Evolutionary conservation across 208 protist species (phyloP), one percentile per base, ranked within the genome.

Genomic region (Wallacemonas sp.): DNA sequence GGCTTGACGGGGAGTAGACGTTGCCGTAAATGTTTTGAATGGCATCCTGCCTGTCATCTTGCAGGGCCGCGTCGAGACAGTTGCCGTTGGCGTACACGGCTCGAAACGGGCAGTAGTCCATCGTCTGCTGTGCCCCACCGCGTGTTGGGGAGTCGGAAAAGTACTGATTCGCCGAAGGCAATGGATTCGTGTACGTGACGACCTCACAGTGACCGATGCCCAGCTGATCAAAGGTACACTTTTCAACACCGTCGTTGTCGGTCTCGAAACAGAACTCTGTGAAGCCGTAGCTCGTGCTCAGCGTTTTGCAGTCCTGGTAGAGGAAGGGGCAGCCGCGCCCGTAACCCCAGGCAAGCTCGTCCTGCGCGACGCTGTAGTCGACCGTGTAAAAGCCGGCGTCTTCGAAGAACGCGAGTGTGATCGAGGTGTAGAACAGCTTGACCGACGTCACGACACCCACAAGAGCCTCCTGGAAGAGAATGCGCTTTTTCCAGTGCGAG

Each of bases 401-500:
- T 29, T 90, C 78, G 38, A 90, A 75, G 41, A 68, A 80, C 8
- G 80, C 84, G 12, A 87, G 63, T 14, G 84, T 90, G 33, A 90
- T 57, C 19, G 70, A 78, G 0, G 84, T 85, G 54, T 77, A 81
- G 61, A 76, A 78, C 1, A 78, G 36, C 1, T 44, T 56, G 4
- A 67, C 58, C 17, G 68, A 66, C 5, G 84, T 72, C 24, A 85
- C 39, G 33, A 70, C 64, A 24, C 84, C 84, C 0, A 80, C 71
- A 12, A 90, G 66, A 1, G 58, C 72, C 47, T 90, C 84, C 24
- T 85, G 52, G 49, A 70, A 78, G 0, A 90, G 68, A 62, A 91
- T 76, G 39, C 81, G 70, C 30, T 85, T 80, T 36, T 91, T 85
- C 81, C 85, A 87, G 61, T 91, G 85, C 17, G 81, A 85, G 9